Percentiles rank a stretch among this genome's conserved stretches.
Evolutionary conservation across 1,139 yeast genomes (phyloP).

Genomic region (Geotrichum macrosporum): DNA sequence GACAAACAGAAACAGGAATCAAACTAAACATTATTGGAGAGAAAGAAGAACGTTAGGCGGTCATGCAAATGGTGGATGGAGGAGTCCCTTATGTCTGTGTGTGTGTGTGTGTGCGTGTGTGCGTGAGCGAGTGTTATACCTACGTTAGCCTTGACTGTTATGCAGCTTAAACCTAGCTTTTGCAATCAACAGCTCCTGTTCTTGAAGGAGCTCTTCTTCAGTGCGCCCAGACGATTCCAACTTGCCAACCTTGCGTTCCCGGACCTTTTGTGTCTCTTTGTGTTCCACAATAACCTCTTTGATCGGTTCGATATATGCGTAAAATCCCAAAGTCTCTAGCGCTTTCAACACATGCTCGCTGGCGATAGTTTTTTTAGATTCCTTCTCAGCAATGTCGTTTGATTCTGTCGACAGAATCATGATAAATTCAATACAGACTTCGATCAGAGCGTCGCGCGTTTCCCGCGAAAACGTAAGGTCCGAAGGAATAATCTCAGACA

Average conservation of each 20-base stretch:
- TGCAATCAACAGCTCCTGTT: slow-evolving; percentile 89
- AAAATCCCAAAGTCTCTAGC: slow-evolving; percentile 79
- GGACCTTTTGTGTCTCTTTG: slow-evolving; percentile 70
- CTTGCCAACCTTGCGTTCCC: slow-evolving; percentile 88
- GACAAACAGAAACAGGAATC: neutral
- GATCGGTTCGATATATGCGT: slow-evolving; percentile 75
- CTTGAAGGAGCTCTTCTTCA: slow-evolving; percentile 85
- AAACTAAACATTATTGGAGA: too few species aligned
- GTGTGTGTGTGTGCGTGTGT: too few species aligned
- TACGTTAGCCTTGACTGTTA: slow-evolving; percentile 23
- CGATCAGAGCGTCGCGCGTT: slow-evolving; percentile 91
- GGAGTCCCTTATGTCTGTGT: too few species aligned
- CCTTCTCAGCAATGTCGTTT: slow-evolving; percentile 94
- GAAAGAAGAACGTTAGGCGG: too few species aligned
- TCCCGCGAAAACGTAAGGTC: slow-evolving; percentile 88
- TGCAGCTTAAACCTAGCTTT: slow-evolving; percentile 63
- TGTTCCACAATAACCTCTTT: slow-evolving; percentile 80
- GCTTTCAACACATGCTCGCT: slow-evolving; percentile 95
- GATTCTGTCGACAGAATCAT: slow-evolving; percentile 92
- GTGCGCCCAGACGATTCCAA: slow-evolving; percentile 87
- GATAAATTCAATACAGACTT: slow-evolving; percentile 92
- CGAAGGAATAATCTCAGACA: slow-evolving; percentile 80
- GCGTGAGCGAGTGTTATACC: too few species aligned
- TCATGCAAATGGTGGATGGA: too few species aligned
- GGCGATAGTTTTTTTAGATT: slow-evolving; percentile 92